A percentile compares a stretch with the other conserved stretches of the same genome.
Evolutionary conservation across 2,329 filamentous ascomycete genomes (phyloP).

Genomic region (Cryoendolithus antarcticus): DNA sequence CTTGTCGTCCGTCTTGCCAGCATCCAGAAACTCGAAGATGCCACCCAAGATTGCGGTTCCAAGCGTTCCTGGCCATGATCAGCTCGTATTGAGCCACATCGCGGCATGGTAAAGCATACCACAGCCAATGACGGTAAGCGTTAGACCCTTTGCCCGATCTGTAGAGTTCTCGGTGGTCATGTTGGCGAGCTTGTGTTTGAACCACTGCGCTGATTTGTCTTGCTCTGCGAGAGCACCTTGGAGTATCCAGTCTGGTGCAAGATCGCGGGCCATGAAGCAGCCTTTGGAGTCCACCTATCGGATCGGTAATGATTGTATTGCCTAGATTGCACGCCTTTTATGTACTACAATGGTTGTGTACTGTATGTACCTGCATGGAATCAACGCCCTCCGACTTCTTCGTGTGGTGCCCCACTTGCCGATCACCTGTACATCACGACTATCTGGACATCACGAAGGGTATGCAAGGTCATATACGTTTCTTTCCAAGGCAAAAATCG

Average conservation of each 20-base stretch:
- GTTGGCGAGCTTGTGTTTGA: slow-evolving; percentile 11
- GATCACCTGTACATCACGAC: no score
- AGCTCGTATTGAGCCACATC: slow-evolving; percentile 2
- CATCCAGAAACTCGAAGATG: slow-evolving; percentile 56
- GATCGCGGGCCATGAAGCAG: slow-evolving; percentile 14
- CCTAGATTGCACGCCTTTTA: no score
- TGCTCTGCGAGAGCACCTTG: slow-evolving; percentile 18
- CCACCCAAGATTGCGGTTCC: slow-evolving; percentile 74
- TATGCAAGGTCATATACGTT: no score
- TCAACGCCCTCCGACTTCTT: no score
- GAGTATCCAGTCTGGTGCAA: slow-evolving; percentile 21
- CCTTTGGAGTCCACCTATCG: no score
- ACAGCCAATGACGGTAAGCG: slow-evolving; percentile 69
- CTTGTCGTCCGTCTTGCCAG: slow-evolving; percentile 24
- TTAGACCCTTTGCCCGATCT: slow-evolving; percentile 34
- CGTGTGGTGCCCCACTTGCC: no score
- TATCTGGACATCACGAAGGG: no score
- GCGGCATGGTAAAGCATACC: slow-evolving; percentile 40
- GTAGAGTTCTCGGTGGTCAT: slow-evolving; percentile 6
- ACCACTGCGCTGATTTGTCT: slow-evolving; percentile 9
- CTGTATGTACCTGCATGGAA: no score
- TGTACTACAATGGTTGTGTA: no score
- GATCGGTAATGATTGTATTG: no score
- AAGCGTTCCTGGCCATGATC: slow-evolving; percentile 53
- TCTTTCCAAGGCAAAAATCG: no score